Conservation (phyloP, 2,329 filamentous ascomycete genomes). For the Aspergillus flavus region DNA sequence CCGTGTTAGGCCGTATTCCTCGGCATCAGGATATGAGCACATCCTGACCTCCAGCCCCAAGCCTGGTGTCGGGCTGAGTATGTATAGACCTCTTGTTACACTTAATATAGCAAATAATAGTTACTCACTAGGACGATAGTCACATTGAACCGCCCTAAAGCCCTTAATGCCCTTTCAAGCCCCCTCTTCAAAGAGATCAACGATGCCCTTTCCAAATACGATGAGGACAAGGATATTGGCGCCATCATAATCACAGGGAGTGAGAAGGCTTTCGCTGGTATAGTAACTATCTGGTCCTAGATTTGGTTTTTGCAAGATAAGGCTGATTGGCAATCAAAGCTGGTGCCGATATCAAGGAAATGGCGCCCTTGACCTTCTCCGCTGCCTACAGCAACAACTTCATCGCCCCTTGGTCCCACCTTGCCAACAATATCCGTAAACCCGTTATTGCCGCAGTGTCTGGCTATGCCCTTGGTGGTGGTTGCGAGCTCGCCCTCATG, state of each 20-base stretch:
- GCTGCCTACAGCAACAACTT: slow-evolving; percentile 87
- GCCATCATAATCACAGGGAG: slow-evolving; percentile 87
- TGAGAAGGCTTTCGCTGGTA: slow-evolving; percentile 79
- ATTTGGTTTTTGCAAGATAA: background rate
- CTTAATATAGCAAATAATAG: no score
- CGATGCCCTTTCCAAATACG: slow-evolving; percentile 70
- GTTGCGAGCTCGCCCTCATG: slow-evolving; percentile 97
- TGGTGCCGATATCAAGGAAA: slow-evolving; percentile 98
- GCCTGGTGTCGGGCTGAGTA: slow-evolving; percentile 89
- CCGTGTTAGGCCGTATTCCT: slow-evolving; percentile 44
- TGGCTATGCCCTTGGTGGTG: slow-evolving; percentile 90
- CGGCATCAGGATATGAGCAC: slow-evolving; percentile 68
- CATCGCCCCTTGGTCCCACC: slow-evolving; percentile 90
- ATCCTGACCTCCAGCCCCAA: slow-evolving; percentile 80
- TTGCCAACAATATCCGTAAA: slow-evolving; percentile 84
- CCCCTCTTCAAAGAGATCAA: slow-evolving; percentile 91
- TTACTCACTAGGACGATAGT: slow-evolving; percentile 56
- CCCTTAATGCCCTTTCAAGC: slow-evolving; percentile 89
- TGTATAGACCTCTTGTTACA: slow-evolving; percentile 19
- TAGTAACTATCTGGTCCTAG: background rate
- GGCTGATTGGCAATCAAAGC: slow-evolving; percentile 49
- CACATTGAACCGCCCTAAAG: slow-evolving; percentile 90
- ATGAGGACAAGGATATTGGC: slow-evolving; percentile 68
- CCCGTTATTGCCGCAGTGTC: slow-evolving; percentile 93
- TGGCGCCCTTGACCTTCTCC: slow-evolving; percentile 88